A percentile compares a stretch with the other conserved stretches of the same genome.
phyloP scores from a whole-genome alignment of 306 rosid species.

The Rosa rugosa region DNA sequence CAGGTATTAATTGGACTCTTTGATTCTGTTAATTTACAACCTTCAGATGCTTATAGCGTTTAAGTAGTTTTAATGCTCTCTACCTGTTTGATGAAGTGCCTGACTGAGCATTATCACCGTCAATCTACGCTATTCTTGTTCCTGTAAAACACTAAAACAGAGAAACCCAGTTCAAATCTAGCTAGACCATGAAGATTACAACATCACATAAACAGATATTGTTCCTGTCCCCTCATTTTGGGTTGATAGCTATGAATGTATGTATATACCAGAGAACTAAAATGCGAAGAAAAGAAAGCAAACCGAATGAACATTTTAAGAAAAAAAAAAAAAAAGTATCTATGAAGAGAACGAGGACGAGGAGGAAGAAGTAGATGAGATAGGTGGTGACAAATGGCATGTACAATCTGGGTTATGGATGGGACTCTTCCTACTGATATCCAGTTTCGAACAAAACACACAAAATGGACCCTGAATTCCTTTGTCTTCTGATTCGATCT shows the following conservation, averaged over 20 bases:
- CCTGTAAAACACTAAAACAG: not conserved
- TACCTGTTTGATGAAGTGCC: conserved; percentile 39
- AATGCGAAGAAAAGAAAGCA: not conserved
- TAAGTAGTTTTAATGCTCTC: not conserved
- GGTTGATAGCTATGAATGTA: conserved; percentile 20
- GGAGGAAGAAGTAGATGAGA: conserved; percentile 52
- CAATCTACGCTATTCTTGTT: not conserved
- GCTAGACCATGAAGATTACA: not conserved
- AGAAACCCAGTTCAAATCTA: conserved; percentile 8
- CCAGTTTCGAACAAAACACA: conserved; percentile 68
- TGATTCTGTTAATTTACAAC: not conserved
- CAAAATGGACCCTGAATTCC: conserved; percentile 52
- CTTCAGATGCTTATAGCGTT: not conserved
- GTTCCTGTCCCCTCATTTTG: conserved; percentile 8
- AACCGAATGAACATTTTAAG: not conserved
- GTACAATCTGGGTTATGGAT: conserved; percentile 59
- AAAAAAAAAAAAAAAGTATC: conserved; percentile 4
- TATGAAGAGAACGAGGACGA: conserved; percentile 34
- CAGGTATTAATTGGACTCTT: not conserved
- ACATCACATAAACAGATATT: not conserved
- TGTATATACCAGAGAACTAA: not conserved
- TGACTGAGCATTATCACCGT: conserved; percentile 15
- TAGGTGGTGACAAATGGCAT: conserved; percentile 41
- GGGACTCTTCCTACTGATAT: conserved; percentile 40
- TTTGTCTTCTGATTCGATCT: conserved; percentile 29